A percentile compares a stretch with the other conserved stretches of the same genome.
These are phyloP conservation scores for Fusarium guadeloupense DNA, from an alignment of 2,329 filamentous ascomycete genomes.

Conservation along the genomic window DNA sequence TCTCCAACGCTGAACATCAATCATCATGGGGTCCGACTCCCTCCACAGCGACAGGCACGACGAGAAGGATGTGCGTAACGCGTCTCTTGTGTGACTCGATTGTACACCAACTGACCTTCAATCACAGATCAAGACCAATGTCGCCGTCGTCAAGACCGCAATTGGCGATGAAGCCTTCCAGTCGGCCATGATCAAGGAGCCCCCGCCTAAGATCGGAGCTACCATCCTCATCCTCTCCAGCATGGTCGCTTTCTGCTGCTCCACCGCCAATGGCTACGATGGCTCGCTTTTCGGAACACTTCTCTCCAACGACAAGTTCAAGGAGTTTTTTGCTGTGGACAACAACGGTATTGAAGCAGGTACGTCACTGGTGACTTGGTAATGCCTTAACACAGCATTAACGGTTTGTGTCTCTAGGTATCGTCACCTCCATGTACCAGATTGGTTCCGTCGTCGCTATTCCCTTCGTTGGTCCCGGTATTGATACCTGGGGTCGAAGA, in stretches of 20 bases:
- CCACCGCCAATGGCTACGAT: conserved; percentile 52
- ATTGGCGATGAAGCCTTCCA: conserved; percentile 43
- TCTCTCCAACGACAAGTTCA: conserved; percentile 57
- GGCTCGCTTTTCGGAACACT: conserved; percentile 62
- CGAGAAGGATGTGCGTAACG: conserved; percentile 23
- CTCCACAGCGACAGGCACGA: conserved; percentile 27
- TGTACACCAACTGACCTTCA: not conserved
- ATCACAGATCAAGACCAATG: conserved; percentile 11
- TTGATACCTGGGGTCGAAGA: conserved; percentile 59
- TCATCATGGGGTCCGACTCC: conserved; percentile 33
- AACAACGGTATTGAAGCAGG: conserved; percentile 40
- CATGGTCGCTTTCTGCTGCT: conserved; percentile 44
- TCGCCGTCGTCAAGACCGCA: conserved; percentile 34
- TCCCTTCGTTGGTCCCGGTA: conserved; percentile 58
- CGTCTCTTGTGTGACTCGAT: not conserved
- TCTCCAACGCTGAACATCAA: conserved; percentile 17
- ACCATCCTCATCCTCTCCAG: conserved; percentile 37
- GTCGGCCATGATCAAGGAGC: conserved; percentile 45
- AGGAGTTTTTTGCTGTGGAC: conserved; percentile 54
- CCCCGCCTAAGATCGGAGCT: conserved; percentile 31
- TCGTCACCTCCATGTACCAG: conserved; percentile 56
- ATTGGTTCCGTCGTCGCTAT: conserved; percentile 60
- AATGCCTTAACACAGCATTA: not conserved
- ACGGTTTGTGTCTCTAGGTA: conserved; percentile 16
- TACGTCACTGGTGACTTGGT: not conserved